Base-by-base conservation (phyloP, 176 grass and related monocot species). In the Triticum dicoccoides region DNA sequence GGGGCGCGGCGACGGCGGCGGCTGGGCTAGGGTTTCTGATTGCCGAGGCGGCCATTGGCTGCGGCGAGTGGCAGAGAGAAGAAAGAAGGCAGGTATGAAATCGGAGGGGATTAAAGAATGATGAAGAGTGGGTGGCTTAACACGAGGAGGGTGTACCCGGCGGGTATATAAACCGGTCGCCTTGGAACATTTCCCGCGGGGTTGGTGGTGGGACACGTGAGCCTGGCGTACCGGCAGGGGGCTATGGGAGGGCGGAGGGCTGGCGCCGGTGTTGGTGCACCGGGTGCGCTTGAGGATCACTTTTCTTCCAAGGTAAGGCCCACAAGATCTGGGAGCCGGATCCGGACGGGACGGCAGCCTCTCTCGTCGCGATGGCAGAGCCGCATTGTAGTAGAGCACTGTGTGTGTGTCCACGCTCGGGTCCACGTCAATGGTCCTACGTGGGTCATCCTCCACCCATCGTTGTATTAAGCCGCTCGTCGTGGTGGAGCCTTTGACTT, bases 21-120 rank as follows among this genome's bases (percentile, higher is more conserved):
- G 61, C 42, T 81, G 63, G 34, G 41, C 64, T 98, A 83, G 92
- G 93, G 87, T 83, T 95, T 23, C 80, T 27, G 27, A 85, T 20
- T 35, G 88, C 20, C 47, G 69, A 86, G 69, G 95, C 75, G 11
- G 95, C 88, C 88, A 91, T 90, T 52, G 27, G 77, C 9, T n/a
- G 78, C 37, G 78, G 61, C 78, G 78, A 52, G 71, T 14, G 12
- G 56, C 34, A 17, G 56, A 18, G 33, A 23, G 4, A 23, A 37
- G 8, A 23, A 74, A 14, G 21, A 44, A 13, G 59, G 51, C 18
- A 52, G 10, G 73, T 47, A 58, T 56, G 27, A 21, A 77, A 77
- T 63, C 18, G 27, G 17, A 47, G 18, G 21, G 29, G 56, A 5
- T 69, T 59, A 44, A 41, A 39, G 67, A 41, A 27, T 2, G 2